Percentiles rank a stretch among this genome's conserved stretches.
phyloP scores from a whole-genome alignment of 352 stramenopile genomes.

The Thalassiosira hispida region DNA sequence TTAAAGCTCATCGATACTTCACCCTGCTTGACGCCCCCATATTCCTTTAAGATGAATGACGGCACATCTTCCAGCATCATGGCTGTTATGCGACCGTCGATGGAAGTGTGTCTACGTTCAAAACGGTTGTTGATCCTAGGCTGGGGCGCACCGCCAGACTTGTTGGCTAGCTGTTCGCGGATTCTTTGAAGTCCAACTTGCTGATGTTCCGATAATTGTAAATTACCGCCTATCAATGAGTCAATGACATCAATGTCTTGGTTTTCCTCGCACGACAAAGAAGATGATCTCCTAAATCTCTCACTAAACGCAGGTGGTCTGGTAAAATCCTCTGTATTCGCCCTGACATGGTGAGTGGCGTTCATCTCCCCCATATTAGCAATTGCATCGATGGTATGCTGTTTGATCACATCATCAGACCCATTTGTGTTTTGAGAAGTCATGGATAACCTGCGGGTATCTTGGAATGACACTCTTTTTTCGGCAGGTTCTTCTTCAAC shows the following conservation, averaged over 20 bases:
- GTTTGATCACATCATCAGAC: background rate
- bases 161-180: slow-evolving; percentile 18
- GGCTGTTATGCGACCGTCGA: background rate
- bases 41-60: slow-evolving; percentile 49
- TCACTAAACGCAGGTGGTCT: background rate
- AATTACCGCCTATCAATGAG: slow-evolving; percentile 26
- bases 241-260: slow-evolving; percentile 39
- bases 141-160: background rate
- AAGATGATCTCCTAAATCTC: slow-evolving; percentile 3
- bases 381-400: slow-evolving; percentile 18
- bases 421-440: background rate
- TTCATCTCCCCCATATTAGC: slow-evolving; percentile 11
- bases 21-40: slow-evolving; percentile 20
- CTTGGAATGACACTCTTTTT: slow-evolving; percentile 23
- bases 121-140: slow-evolving; percentile 17
- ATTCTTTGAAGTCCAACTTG: slow-evolving; percentile 24
- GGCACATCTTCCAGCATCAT: slow-evolving; percentile 42
- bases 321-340: background rate
- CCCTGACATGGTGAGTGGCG: background rate
- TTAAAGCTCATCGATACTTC: slow-evolving; percentile 1
- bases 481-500: background rate
- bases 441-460: slow-evolving; percentile 1
- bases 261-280: background rate
- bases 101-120: slow-evolving; percentile 38
- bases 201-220: slow-evolving; percentile 32